Percentiles rank a stretch among this genome's conserved stretches.
Conservation (phyloP, 2,329 filamentous ascomycete genomes). For the Ceratocystis ficicola region DNA sequence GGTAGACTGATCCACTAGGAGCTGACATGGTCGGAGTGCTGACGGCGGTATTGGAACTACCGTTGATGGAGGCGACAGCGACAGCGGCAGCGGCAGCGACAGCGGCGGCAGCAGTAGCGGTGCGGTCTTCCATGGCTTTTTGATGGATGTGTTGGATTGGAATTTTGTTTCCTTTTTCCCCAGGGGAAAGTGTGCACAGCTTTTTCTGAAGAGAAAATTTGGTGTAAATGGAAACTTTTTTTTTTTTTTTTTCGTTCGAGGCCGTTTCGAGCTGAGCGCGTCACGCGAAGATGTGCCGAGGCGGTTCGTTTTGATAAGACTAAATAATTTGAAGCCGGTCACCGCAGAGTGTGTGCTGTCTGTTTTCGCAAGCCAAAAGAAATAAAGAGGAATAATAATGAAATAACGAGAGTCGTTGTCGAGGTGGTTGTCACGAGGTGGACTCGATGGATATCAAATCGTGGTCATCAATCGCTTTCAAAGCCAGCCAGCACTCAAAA, state of each 20-base stretch:
- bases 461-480: background rate
- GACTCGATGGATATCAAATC: constrained; percentile 7
- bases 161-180: background rate
- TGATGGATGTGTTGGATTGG: background rate
- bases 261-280: background rate
- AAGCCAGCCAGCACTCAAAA: background rate
- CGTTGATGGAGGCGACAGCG: constrained; percentile 5
- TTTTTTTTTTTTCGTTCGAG: too few species aligned
- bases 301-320: background rate
- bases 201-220: background rate
- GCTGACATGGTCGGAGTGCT: constrained; percentile 18
- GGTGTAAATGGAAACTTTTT: background rate
- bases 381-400: background rate
- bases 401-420: background rate
- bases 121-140: constrained; percentile 20
- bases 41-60: constrained; percentile 11
- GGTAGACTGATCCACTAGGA: constrained; percentile 21
- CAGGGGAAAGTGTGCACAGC: background rate
- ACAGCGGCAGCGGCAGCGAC: constrained; percentile 18
- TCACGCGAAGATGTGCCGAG: background rate
- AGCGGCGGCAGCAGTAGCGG: background rate
- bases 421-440: background rate
- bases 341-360: background rate
- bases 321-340: constrained; percentile 2
- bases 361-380: background rate